These are phyloP conservation scores for Neopestalotiopsis rosae DNA, from an alignment of 2,329 filamentous ascomycete species.

Conservation along the genomic window DNA sequence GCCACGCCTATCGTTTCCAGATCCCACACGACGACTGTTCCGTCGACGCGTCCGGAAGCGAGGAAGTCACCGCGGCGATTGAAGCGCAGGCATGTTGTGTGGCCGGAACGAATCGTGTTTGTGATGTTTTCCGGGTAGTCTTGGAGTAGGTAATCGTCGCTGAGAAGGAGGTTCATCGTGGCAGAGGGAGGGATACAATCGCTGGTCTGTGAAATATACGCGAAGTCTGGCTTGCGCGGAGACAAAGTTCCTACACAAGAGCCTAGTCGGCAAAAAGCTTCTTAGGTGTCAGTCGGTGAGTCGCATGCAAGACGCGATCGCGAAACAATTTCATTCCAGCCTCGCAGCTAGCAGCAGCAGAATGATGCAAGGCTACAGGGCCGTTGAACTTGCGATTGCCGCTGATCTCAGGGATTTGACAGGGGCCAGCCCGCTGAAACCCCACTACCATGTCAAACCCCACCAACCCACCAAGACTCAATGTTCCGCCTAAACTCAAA, in stretches of 20 bases:
- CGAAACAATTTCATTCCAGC: slow-evolving; percentile 17
- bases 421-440: slow-evolving; percentile 15
- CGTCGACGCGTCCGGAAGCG: slow-evolving; percentile 91
- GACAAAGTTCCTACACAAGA: neutral
- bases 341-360: slow-evolving; percentile 11
- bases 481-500: neutral
- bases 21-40: slow-evolving; percentile 94
- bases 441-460: slow-evolving; percentile 17
- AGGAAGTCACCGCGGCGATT: slow-evolving; percentile 94
- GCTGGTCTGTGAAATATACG: neutral
- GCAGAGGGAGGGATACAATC: neutral
- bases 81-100: slow-evolving; percentile 78
- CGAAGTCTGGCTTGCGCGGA: slow-evolving; percentile 23
- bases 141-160: slow-evolving; percentile 68
- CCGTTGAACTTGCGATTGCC: neutral
- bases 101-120: slow-evolving; percentile 78
- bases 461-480: slow-evolving; percentile 14
- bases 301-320: slow-evolving; percentile 6
- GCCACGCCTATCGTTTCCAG: slow-evolving; percentile 97
- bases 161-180: slow-evolving; percentile 64
- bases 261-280: neutral
- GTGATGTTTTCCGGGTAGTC: slow-evolving; percentile 93
- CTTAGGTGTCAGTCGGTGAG: neutral
- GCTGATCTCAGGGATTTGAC: slow-evolving; percentile 17
- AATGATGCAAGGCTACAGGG: slow-evolving; percentile 22